Evolutionary conservation across 2,329 filamentous ascomycete species (phyloP).

Genomic region (Penicillium sp.): DNA sequence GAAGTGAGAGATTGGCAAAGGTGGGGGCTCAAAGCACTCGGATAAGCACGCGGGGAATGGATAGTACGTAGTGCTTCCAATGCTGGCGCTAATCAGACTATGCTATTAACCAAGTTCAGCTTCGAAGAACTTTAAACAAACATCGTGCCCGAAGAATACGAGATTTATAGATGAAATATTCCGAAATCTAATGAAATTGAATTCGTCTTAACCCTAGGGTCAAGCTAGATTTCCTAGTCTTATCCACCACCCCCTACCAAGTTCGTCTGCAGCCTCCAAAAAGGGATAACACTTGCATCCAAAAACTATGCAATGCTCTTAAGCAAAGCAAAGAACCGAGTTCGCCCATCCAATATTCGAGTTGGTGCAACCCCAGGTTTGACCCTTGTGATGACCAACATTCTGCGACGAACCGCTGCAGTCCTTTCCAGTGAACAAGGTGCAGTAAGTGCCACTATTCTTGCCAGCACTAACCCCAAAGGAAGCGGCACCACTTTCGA

Average conservation of each 20-base stretch:
- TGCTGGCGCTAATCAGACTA: background rate
- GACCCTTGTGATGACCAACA: background rate
- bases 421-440: background rate
- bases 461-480: background rate
- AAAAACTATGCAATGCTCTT: background rate
- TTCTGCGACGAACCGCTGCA: background rate
- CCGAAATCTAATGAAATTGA: background rate
- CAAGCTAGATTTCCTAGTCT: background rate
- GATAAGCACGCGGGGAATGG: background rate
- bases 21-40: background rate
- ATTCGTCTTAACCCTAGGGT: background rate
- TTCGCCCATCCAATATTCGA: background rate
- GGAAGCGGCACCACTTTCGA: background rate
- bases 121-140: background rate
- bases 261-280: background rate
- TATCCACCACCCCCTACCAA: background rate
- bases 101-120: background rate
- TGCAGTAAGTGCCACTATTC: background rate
- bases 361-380: background rate
- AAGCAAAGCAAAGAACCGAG: background rate
- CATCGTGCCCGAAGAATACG: background rate
- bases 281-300: background rate
- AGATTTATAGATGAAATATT: background rate
- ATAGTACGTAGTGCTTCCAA: background rate
- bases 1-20: background rate